Evolutionary conservation across 73 alveolate species (phyloP).

Genomic region (Symbiodinium pilosum): DNA sequence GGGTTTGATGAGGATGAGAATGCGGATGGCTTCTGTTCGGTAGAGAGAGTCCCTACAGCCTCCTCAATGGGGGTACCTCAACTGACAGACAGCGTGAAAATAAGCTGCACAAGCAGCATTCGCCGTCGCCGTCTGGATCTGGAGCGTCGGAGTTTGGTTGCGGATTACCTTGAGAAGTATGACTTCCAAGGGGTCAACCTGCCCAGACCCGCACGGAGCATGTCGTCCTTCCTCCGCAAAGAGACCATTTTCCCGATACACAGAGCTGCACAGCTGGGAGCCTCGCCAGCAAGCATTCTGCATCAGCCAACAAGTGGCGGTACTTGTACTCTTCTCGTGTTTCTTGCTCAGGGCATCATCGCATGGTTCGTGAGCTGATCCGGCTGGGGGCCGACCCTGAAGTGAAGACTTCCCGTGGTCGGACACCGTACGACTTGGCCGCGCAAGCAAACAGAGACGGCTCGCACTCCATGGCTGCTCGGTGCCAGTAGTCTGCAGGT

Average conservation of each 20-base stretch:
- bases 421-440: neutral
- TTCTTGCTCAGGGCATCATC: neutral
- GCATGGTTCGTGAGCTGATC: neutral
- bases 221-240: neutral
- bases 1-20: neutral
- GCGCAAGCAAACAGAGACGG: neutral
- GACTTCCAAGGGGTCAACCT: neutral
- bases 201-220: neutral
- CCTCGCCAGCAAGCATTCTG: neutral
- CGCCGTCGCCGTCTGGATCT: neutral
- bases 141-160: neutral
- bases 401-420: neutral
- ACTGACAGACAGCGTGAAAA: too few relatives aligned
- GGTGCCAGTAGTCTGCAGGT: neutral
- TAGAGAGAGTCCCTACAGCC: neutral
- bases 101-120: neutral
- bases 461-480: neutral
- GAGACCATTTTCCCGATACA: conserved; percentile 2
- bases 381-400: neutral
- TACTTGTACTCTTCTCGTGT: neutral
- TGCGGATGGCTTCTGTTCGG: neutral
- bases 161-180: neutral
- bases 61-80: too few relatives aligned
- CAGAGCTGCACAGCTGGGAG: neutral
- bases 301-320: neutral